phyloP scores from a whole-genome alignment of 192 early-diverging fungal genomes.

The Oehlia diaphana region DNA sequence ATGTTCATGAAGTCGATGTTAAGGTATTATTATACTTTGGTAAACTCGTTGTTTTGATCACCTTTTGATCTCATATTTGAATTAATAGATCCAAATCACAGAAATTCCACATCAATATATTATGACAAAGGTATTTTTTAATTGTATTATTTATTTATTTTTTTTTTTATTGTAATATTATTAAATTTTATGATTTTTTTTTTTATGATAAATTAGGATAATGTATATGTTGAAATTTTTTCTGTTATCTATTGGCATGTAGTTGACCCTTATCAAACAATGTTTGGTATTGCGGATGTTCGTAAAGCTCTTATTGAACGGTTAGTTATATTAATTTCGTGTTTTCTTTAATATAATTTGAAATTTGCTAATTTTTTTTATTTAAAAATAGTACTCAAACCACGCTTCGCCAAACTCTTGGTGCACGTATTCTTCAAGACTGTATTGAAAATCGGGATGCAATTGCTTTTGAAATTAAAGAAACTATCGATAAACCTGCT shows the following conservation, averaged over 20 bases:
- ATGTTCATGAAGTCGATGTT: slow-evolving; percentile 46
- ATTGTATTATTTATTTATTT: too few relatives aligned
- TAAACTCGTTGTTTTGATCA: too few relatives aligned
- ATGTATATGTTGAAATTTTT: slow-evolving; percentile 83
- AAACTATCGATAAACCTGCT: slow-evolving; percentile 80
- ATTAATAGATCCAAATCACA: slow-evolving; percentile 40
- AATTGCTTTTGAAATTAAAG: slow-evolving; percentile 82
- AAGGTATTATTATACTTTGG: slow-evolving; percentile 28
- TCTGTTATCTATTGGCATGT: slow-evolving; percentile 86
- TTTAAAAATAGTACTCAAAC: slow-evolving; percentile 68
- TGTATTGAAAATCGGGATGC: slow-evolving; percentile 86
- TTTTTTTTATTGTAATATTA: too few relatives aligned
- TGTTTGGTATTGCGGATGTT: slow-evolving; percentile 83
- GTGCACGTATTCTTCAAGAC: slow-evolving; percentile 84
- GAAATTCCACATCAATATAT: slow-evolving; percentile 70
- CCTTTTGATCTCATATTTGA: neutral
- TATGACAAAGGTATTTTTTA: slow-evolving; percentile 63
- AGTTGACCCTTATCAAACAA: slow-evolving; percentile 75
- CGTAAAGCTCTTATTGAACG: slow-evolving; percentile 78
- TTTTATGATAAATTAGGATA: slow-evolving; percentile 54
- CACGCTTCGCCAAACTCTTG: slow-evolving; percentile 82
- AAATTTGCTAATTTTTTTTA: neutral
- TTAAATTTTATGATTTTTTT: too few relatives aligned
- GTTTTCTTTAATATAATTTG: neutral
- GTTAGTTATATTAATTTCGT: slow-evolving; percentile 27